These are phyloP conservation scores for Echinosophora koreensis DNA, from an alignment of 306 rosid species.

Conservation along the genomic window DNA sequence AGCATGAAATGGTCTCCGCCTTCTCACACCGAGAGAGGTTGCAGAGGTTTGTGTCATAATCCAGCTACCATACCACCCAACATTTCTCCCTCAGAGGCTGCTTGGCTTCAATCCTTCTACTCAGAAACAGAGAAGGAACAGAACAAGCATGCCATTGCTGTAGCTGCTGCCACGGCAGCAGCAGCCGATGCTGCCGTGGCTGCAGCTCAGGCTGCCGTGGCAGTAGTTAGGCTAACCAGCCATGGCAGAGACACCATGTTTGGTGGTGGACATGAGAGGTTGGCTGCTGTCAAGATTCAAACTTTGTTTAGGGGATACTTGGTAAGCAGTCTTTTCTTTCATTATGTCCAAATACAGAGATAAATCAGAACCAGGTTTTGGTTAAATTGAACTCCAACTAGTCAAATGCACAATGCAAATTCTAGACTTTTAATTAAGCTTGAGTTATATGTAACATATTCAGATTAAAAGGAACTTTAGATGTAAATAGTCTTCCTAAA, in stretches of 20 bases:
- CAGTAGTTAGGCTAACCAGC: slow-evolving; percentile 85
- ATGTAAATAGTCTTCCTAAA: background rate
- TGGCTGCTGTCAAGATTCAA: slow-evolving; percentile 87
- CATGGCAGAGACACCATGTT: slow-evolving; percentile 76
- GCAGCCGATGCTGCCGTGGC: slow-evolving; percentile 98
- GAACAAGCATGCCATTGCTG: slow-evolving; percentile 92
- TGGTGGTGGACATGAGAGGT: slow-evolving; percentile 70
- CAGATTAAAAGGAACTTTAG: background rate
- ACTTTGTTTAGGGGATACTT: slow-evolving; percentile 76
- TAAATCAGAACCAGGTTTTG: background rate
- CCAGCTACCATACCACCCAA: slow-evolving; percentile 84
- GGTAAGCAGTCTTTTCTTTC: slow-evolving; percentile 53
- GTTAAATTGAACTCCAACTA: slow-evolving; percentile 7
- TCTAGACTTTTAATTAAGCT: background rate
- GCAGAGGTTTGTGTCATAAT: slow-evolving; percentile 63
- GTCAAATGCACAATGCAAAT: slow-evolving; percentile 26
- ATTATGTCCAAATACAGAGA: background rate
- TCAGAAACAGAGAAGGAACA: slow-evolving; percentile 77
- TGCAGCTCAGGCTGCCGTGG: slow-evolving; percentile 94
- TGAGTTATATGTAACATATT: background rate
- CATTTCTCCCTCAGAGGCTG: slow-evolving; percentile 82
- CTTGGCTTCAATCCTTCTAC: slow-evolving; percentile 83
- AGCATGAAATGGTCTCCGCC: slow-evolving; percentile 33
- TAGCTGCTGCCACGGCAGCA: slow-evolving; percentile 89
- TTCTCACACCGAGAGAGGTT: slow-evolving; percentile 44